Evolutionary conservation across 305 asterid species (phyloP), one percentile per base, ranked within the genome.

Genomic region (Fraxinus albicans): DNA sequence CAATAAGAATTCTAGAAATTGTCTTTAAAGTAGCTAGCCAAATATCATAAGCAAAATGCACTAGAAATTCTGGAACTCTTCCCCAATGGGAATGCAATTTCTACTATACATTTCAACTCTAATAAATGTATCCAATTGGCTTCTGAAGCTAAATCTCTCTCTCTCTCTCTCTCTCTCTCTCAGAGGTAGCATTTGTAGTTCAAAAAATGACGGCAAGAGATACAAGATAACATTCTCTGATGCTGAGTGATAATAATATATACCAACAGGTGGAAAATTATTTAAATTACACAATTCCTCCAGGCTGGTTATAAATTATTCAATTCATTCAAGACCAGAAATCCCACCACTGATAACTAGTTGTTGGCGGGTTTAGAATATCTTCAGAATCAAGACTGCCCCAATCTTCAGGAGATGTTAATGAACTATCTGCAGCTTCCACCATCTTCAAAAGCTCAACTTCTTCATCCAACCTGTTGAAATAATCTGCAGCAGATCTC

Each of bases 311-410:
- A 25, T 25, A 42, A 40, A 15, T 76, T 19, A 47, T 77, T n/a
- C 35, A 40, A 15, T 67, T 27, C n/a, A 47, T n/a, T 84, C 83
- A 88, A 80, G 88, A 86, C 82, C 89, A 86, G 85, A 88, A 86
- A 81, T 87, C 90, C 89, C 89, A 88, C 89, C 89, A 88, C 55
- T 84, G 83, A 79, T 38, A 33, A 69, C 76, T 73, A 33, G 74
- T 44, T n/a, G 76, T 53, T 17, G 79, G 83, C 17, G 73, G 84
- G 69, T 88, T 70, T 36, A 86, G 77, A 1, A 84, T 47, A 77
- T 53, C 87, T 81, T 87, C 83, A 21, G 85, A 80, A 6, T 79
- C 80, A 12, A 84, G 79, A 34, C 82, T 77, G 17, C 85, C 79
- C 87, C 88, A 88, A 72, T 88, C 84, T 76, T 86, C 89, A 31